A percentile compares a stretch with the other conserved stretches of the same genome.
phyloP scores from a whole-genome alignment of 176 grass and related monocot genomes.

The Oryza officinalis region DNA sequence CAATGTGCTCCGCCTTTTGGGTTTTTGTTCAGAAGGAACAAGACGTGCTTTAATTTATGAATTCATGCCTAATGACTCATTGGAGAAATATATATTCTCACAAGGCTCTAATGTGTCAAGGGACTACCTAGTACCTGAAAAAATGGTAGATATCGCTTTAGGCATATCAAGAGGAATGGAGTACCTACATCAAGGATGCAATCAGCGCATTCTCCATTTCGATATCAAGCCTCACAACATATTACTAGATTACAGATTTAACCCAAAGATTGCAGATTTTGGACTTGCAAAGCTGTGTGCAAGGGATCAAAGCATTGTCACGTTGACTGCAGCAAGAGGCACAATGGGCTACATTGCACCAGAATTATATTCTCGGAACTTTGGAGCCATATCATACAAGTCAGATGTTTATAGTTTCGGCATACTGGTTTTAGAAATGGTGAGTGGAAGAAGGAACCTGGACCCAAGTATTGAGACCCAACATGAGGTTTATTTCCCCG shows the following conservation, averaged over 20 bases:
- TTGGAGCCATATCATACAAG: constrained; percentile 40
- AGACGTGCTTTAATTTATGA: constrained; percentile 54
- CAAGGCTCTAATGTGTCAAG: background rate
- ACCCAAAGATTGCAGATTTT: constrained; percentile 65
- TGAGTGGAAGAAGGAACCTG: constrained; percentile 49
- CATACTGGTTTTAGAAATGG: constrained; percentile 63
- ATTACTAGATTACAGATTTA: constrained; percentile 47
- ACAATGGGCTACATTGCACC: constrained; percentile 57
- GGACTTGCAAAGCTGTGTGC: constrained; percentile 72
- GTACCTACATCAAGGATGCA: constrained; percentile 67
- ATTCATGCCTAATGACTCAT: constrained; percentile 59
- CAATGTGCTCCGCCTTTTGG: constrained; percentile 55
- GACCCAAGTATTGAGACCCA: constrained; percentile 43
- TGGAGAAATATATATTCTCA: constrained; percentile 50
- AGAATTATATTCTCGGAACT: constrained; percentile 46
- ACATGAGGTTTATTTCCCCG: constrained; percentile 42
- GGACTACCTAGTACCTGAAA: background rate
- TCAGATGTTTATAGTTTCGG: constrained; percentile 58
- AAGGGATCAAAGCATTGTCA: constrained; percentile 59
- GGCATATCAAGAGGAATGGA: constrained; percentile 61
- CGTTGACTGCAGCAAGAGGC: constrained; percentile 47
- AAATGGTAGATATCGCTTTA: constrained; percentile 38
- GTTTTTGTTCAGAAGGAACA: constrained; percentile 52
- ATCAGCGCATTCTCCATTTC: constrained; percentile 67
- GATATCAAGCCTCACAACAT: constrained; percentile 77